Conservation (phyloP, 2,329 filamentous ascomycete genomes). For the Thermothelomyces thermophilus region DNA sequence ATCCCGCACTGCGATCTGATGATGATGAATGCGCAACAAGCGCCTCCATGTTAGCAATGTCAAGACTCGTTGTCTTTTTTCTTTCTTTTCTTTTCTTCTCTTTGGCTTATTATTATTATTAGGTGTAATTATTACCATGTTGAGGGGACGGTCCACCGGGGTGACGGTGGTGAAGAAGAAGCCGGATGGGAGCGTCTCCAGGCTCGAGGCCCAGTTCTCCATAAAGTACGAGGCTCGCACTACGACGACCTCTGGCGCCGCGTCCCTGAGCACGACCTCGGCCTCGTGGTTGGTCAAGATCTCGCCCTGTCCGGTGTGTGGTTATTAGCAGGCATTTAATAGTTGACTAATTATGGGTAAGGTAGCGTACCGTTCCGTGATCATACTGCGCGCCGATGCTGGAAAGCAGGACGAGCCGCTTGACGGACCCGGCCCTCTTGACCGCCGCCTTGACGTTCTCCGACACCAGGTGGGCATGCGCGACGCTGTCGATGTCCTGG, state of each 20-base stretch:
- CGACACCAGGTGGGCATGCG: constrained; percentile 12
- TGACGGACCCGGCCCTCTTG: constrained; percentile 24
- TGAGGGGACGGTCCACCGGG: constrained; percentile 29
- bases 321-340: not conserved
- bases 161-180: constrained; percentile 33
- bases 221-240: constrained; percentile 34
- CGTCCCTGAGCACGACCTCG: constrained; percentile 22
- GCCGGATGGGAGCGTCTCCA: constrained; percentile 27
- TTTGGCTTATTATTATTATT: too few species aligned
- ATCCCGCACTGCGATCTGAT: constrained; percentile 26
- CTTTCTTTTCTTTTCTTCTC: too few species aligned
- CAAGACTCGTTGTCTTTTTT: too few species aligned
- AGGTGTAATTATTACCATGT: too few species aligned
- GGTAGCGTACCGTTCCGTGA: constrained; percentile 27
- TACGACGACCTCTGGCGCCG: constrained; percentile 26
- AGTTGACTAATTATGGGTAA: not conserved
- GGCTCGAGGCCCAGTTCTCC: constrained; percentile 32
- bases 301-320: constrained; percentile 28
- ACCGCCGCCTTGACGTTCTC: constrained; percentile 28
- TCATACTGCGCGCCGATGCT: constrained; percentile 31
- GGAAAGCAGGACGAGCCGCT: constrained; percentile 29
- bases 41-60: not conserved
- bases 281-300: constrained; percentile 32
- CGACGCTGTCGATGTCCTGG: constrained; percentile 22
- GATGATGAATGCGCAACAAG: not conserved